Evolutionary conservation across 306 rosid genomes (phyloP), one percentile per base, ranked within the genome.

Genomic region (Argentina anserina): DNA sequence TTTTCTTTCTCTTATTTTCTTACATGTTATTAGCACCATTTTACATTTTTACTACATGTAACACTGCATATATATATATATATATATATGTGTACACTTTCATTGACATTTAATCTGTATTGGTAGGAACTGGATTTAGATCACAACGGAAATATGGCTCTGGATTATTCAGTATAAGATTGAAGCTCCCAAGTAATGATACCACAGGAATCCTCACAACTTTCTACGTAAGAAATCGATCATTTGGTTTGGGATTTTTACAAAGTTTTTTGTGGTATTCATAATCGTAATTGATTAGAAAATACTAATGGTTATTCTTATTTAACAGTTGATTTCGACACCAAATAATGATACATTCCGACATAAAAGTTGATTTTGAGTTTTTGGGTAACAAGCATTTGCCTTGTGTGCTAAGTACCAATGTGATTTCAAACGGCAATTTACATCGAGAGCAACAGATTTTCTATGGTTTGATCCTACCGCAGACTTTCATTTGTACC

Each of bases 301-400:
- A 55, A 55, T 56, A 56, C 18, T 8, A 13, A 12, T 2, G 1
- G 1, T 14, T 10, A 10, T 31, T 26, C 12, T 31, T 55, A 28
- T 28, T 25, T 55, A 11, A 58, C 67, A 82, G 86, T 45, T 82
- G 45, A 18, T 8, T 17, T 75, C 79, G 33, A 23, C 67, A 11
- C 63, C 63, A 1, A 34, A 14, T 6, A 26, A 2, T 34, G 11
- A 31, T 21, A 45, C 3, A 15, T 73, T 6, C 7, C 82, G 73
- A 7, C 75, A 83, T 41, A 80, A 83, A 83, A 75, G 36, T 65
- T 31, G 87, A 83, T 63, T 83, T 79, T n/a, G 80, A 80, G 34
- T 73, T 83, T 3, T 31, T 83, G 58, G 83, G 81, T 0, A 71
- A 34, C 23, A 25, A 17, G 8, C n/a, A 31, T 29, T 41, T 14